A percentile compares a stretch with the other conserved stretches of the same genome.
These are phyloP conservation scores for Plantago major DNA, from an alignment of 257 asterid species.

Conservation along the genomic window DNA sequence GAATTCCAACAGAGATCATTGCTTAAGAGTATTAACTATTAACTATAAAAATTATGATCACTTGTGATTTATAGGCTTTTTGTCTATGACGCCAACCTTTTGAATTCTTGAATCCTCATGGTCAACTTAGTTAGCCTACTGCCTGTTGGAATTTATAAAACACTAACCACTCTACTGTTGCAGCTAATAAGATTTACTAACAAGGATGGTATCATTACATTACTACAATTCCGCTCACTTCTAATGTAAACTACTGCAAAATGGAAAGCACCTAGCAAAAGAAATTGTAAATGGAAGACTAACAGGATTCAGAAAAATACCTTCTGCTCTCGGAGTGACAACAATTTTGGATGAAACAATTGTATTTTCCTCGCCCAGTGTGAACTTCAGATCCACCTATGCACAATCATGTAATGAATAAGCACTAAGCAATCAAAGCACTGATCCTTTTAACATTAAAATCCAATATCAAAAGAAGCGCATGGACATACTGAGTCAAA, in stretches of 20 bases:
- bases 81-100: not conserved
- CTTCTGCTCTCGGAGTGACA: slow-evolving; percentile 83
- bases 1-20: not conserved
- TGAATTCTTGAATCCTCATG: slow-evolving; percentile 2
- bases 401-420: slow-evolving; percentile 3
- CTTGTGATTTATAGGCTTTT: not conserved
- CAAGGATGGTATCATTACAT: not conserved
- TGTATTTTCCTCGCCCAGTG: slow-evolving; percentile 81
- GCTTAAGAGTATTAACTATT: no score
- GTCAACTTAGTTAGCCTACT: not conserved
- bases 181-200: no score
- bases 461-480: slow-evolving; percentile 1
- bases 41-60: not conserved
- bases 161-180: no score
- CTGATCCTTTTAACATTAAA: not conserved
- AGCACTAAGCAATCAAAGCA: slow-evolving; percentile 10
- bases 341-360: slow-evolving; percentile 56
- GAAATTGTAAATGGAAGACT: not conserved
- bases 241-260: not conserved
- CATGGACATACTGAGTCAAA: slow-evolving; percentile 58
- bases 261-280: not conserved
- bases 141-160: not conserved
- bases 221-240: not conserved
- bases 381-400: slow-evolving; percentile 81
- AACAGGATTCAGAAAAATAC: slow-evolving; percentile 33